phyloP scores from a whole-genome alignment of 305 asterid genomes.

The Lippia alba region DNA sequence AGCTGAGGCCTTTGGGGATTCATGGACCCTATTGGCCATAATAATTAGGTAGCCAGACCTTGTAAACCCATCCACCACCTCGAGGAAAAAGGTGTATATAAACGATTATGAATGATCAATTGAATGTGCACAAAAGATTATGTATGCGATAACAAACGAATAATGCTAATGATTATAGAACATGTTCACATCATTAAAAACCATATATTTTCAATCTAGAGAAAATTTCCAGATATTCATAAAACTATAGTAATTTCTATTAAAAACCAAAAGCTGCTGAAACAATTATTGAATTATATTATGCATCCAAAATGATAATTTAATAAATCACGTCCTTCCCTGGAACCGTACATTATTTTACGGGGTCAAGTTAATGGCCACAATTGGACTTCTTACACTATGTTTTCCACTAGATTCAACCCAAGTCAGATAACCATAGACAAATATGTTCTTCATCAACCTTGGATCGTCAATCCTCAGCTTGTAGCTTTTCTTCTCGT shows the following conservation, averaged over 20 bases:
- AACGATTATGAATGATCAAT: no score
- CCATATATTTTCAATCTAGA: background rate
- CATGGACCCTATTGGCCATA: no score
- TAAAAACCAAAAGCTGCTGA: background rate
- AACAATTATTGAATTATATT: background rate
- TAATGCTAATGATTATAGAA: no score
- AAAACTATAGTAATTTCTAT: background rate
- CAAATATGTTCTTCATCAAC: slow-evolving; percentile 31
- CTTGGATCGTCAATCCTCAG: slow-evolving; percentile 54
- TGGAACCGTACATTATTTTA: slow-evolving; percentile 17
- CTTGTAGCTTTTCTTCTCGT: slow-evolving; percentile 70
- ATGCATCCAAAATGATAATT: slow-evolving; percentile 24
- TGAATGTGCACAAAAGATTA: no score
- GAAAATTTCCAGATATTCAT: background rate
- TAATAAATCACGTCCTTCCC: slow-evolving; percentile 5
- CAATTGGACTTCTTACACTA: slow-evolving; percentile 77
- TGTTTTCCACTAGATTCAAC: slow-evolving; percentile 54
- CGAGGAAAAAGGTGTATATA: no score
- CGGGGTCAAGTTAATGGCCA: slow-evolving; percentile 41
- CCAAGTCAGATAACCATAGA: slow-evolving; percentile 70
- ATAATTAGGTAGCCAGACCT: no score
- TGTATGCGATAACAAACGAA: no score
- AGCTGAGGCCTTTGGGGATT: no score
- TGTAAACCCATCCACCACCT: no score
- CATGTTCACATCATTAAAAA: slow-evolving; percentile 21